Evolutionary conservation across 495 filamentous ascomycete genomes (phyloP).

Genomic region (Letharia lupina): DNA sequence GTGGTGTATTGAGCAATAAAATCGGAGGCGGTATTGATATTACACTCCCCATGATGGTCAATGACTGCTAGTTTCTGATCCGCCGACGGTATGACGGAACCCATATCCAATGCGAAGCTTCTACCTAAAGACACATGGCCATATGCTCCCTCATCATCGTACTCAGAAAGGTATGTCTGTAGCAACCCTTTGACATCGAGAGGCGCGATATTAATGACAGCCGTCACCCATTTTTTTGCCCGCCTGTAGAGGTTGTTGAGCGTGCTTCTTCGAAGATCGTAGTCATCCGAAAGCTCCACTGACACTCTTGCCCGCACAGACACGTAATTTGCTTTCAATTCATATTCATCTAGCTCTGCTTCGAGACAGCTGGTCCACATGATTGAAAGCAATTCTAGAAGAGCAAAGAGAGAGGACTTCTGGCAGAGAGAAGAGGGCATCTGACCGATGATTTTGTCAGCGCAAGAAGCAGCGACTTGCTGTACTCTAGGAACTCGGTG

Average conservation of each 20-base stretch:
- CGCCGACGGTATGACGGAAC: conserved; percentile 73
- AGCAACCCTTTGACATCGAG: conserved; percentile 91
- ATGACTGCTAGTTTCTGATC: conserved; percentile 78
- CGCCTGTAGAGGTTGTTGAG: conserved; percentile 66
- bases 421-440: conserved; percentile 89
- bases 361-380: conserved; percentile 95
- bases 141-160: conserved; percentile 76
- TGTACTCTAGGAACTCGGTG: conserved; percentile 87
- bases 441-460: conserved; percentile 71
- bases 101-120: conserved; percentile 91
- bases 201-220: conserved; percentile 75
- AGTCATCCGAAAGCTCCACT: conserved; percentile 88
- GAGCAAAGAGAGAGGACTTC: conserved; percentile 77
- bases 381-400: conserved; percentile 81
- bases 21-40: conserved; percentile 84
- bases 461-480: conserved; percentile 67
- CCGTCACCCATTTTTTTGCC: conserved; percentile 70
- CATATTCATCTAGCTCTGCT: conserved; percentile 87
- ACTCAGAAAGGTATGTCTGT: conserved; percentile 89
- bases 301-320: conserved; percentile 66
- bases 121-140: conserved; percentile 88
- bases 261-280: conserved; percentile 65
- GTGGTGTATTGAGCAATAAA: conserved; percentile 97
- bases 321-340: conserved; percentile 68
- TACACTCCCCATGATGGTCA: conserved; percentile 57